Conservation (phyloP, 2,329 filamentous ascomycete species). For the Dactylella cylindrospora region DNA sequence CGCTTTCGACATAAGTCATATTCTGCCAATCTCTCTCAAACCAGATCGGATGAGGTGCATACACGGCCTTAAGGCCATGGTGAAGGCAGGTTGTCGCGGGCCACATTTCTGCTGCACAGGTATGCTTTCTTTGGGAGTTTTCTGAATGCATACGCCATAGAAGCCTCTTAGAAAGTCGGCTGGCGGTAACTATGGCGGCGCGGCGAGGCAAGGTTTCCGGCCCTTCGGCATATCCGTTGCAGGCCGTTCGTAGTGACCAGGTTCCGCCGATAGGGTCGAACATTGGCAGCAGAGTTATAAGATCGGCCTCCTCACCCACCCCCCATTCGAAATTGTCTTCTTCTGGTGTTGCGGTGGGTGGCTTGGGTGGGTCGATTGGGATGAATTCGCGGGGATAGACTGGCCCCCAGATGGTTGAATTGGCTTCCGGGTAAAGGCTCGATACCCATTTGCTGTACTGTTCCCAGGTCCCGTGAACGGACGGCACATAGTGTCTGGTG, state of each 20-base stretch:
- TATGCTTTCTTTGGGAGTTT: conserved; percentile 79
- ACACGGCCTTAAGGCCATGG: conserved; percentile 79
- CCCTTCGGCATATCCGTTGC: conserved; percentile 67
- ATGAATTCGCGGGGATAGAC: conserved; percentile 65
- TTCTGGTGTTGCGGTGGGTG: conserved; percentile 70
- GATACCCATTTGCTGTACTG: conserved; percentile 73
- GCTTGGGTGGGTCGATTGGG: conserved; percentile 70
- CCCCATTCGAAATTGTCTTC: conserved; percentile 80
- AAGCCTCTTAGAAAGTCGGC: conserved; percentile 76
- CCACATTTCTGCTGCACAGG: conserved; percentile 97
- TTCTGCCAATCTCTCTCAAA: conserved; percentile 37
- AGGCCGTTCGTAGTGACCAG: conserved; percentile 79
- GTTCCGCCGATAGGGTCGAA: conserved; percentile 85
- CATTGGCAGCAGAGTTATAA: conserved; percentile 87
- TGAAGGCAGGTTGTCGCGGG: conserved; percentile 82
- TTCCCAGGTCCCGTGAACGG: conserved; percentile 75
- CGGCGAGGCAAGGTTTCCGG: conserved; percentile 64
- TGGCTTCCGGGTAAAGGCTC: conserved; percentile 50
- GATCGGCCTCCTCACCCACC: conserved; percentile 83
- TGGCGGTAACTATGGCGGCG: conserved; percentile 84
- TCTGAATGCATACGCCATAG: conserved; percentile 87
- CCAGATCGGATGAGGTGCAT: conserved; percentile 40
- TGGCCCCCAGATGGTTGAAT: conserved; percentile 80
- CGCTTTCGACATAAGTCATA: conserved; percentile 56
- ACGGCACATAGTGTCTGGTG: conserved; percentile 73